Percentiles rank a stretch among this genome's conserved stretches.
phyloP scores from a whole-genome alignment of 2,329 filamentous ascomycete species.

The Fusarium clavum region DNA sequence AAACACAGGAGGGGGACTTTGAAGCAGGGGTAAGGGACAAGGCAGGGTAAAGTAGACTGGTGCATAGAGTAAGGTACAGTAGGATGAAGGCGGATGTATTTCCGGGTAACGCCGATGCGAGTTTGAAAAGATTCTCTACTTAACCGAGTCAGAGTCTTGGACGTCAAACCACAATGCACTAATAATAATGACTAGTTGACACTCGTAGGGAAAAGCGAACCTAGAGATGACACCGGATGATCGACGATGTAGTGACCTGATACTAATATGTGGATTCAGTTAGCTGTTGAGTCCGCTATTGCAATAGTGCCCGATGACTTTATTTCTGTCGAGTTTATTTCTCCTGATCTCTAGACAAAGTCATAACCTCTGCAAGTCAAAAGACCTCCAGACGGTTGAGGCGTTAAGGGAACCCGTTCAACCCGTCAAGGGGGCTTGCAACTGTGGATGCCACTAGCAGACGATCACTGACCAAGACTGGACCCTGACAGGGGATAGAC shows the following conservation, averaged over 20 bases:
- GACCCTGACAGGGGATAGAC: slow-evolving; percentile 4
- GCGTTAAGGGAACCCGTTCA: slow-evolving; percentile 17
- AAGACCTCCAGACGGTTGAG: slow-evolving; percentile 23
- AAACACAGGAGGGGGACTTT: slow-evolving; percentile 19
- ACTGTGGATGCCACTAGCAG: slow-evolving; percentile 21
- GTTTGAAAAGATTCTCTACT: background rate
- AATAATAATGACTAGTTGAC: background rate
- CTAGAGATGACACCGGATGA: slow-evolving; percentile 1
- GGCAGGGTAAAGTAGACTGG: background rate
- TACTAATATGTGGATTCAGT: background rate
- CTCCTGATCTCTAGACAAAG: background rate
- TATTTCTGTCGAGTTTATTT: background rate
- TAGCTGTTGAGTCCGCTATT: background rate
- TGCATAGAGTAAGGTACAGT: background rate
- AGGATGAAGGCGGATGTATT: background rate
- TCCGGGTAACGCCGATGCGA: background rate
- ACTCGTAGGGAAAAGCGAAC: background rate
- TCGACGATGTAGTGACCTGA: background rate
- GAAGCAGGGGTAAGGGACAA: slow-evolving; percentile 15
- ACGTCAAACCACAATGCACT: background rate
- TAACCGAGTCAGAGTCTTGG: slow-evolving; percentile 7
- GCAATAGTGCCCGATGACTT: background rate
- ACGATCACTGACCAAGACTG: slow-evolving; percentile 3
- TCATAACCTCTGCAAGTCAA: background rate
- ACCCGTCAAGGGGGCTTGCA: background rate